phyloP scores from a whole-genome alignment of 2,329 filamentous ascomycete genomes.

The Microdochium paspali region DNA sequence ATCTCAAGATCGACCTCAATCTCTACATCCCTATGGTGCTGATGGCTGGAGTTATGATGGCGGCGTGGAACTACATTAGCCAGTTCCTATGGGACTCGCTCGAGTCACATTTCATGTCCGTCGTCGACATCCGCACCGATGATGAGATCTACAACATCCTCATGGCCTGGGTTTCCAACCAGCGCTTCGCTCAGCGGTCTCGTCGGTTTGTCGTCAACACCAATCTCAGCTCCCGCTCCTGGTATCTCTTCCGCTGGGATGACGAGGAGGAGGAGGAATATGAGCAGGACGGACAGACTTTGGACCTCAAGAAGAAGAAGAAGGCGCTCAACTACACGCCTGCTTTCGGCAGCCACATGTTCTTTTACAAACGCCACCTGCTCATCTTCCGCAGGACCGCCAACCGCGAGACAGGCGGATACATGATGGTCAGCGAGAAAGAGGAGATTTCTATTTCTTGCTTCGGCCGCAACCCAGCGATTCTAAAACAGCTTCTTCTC shows the following conservation, averaged over 20 bases:
- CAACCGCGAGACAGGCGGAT: conserved; percentile 31
- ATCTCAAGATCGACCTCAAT: conserved; percentile 52
- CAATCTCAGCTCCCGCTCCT: conserved; percentile 43
- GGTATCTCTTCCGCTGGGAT: conserved; percentile 34
- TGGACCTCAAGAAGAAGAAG: conserved; percentile 28
- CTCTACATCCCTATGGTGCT: conserved; percentile 52
- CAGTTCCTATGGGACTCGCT: conserved; percentile 36
- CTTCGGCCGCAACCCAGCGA: conserved; percentile 49
- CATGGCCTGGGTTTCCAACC: conserved; percentile 59
- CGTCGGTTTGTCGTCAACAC: conserved; percentile 58
- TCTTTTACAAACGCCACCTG: conserved; percentile 53
- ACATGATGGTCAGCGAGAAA: conserved; percentile 34
- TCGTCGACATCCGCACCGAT: conserved; percentile 56
- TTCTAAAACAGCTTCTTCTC: conserved; percentile 52
- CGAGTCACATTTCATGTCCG: conserved; percentile 50
- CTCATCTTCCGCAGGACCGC: conserved; percentile 47
- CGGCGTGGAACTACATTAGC: conserved; percentile 43
- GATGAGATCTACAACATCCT: conserved; percentile 67
- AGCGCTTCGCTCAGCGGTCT: conserved; percentile 49
- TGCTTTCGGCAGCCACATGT: conserved; percentile 56
- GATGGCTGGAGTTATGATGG: conserved; percentile 34
- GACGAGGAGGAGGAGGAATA: conserved; percentile 38
- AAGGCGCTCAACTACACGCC: conserved; percentile 55
- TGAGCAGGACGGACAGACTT: conserved; percentile 23
- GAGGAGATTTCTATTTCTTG: conserved; percentile 53